phyloP scores from a whole-genome alignment of 371 early-diverging fungal species.

The Cokeromyces recurvatus region DNA sequence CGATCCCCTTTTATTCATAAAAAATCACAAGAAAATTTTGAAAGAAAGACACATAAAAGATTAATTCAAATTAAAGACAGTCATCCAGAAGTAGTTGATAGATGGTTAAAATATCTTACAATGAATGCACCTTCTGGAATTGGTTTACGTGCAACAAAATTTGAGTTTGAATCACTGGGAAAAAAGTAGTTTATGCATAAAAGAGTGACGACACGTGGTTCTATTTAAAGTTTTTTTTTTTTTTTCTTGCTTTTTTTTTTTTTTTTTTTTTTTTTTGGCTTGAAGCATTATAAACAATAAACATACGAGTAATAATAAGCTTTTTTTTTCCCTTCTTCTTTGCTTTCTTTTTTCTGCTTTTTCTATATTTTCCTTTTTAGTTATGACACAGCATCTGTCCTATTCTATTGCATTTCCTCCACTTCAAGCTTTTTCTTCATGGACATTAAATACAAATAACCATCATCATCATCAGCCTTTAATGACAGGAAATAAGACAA shows the following conservation, averaged over 20 bases:
- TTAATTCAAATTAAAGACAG: conserved; percentile 80
- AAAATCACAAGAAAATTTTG: conserved; percentile 95
- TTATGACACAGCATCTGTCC: not conserved
- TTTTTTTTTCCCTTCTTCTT: conserved; percentile 4
- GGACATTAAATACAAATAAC: not conserved
- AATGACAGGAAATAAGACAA: not conserved
- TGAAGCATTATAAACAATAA: too few relatives aligned
- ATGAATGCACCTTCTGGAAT: conserved; percentile 75
- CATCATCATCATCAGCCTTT: not conserved
- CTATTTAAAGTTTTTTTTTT: not conserved
- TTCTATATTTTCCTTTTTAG: not conserved
- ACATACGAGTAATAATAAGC: not conserved
- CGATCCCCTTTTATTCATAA: conserved; percentile 95
- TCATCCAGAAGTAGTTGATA: conserved; percentile 69
- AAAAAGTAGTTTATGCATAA: conserved; percentile 1
- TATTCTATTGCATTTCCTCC: conserved; percentile 27
- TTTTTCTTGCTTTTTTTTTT: not conserved
- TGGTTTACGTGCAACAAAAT: conserved; percentile 68
- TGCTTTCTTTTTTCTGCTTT: not conserved
- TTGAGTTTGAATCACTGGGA: conserved; percentile 61
- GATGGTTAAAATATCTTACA: conserved; percentile 71
- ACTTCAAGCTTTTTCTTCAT: conserved; percentile 9
- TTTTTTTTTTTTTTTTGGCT: too few relatives aligned
- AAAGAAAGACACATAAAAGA: conserved; percentile 85
- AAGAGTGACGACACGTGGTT: not conserved